Evolutionary conservation across 1,284 basidiomycete genomes (phyloP), one percentile per base, ranked within the genome.

Genomic region (Fistulinella cinereoalba): DNA sequence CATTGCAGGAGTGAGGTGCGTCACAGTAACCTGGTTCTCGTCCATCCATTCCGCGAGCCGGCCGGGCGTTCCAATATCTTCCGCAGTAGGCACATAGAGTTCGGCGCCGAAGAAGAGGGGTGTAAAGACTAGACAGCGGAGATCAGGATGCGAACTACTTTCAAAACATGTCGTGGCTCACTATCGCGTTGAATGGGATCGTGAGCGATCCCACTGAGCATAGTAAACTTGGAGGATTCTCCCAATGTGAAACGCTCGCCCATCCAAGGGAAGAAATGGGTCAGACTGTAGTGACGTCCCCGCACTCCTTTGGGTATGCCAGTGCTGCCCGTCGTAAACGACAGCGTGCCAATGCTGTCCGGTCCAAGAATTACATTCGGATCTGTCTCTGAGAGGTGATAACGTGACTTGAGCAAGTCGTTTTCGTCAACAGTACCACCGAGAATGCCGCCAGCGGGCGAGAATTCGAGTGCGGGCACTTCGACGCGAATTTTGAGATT

Each of bases 231-330:
- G 50, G 90, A 92, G 23, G 79, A 71, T 46, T 83, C 74, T 33
- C 76, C 74, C 37, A 99, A 72, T 3, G 79, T 84, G 66, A 99
- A 99, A 16, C 85, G 76, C 64, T 93, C 73, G 18, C 88, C 88
- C 97, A 99, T 99, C 97, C 97, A 99, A 3, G 96, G 96, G 83
- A 99, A 99, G 79, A 99, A 99, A 69, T 99, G 97, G 0, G 97
- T 99, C 56, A 99, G 74, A 56, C 89, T 93, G 70, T 90, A 97
- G 68, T 99, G 97, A 38, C 97, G 76, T 0, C 97, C 97, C 59
- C 84, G 83, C 39, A 99, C 96, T 36, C 97, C 97, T 73, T 99
- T 99, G 3, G 97, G 97, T 44, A 99, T 95, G 40, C 97, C 97
- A 0, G 97, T 99, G 55, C 92, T 96, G 42, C 97, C 97, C 54